phyloP scores from a whole-genome alignment of 176 grass and related monocot species.

The Oryza meridionalis region DNA sequence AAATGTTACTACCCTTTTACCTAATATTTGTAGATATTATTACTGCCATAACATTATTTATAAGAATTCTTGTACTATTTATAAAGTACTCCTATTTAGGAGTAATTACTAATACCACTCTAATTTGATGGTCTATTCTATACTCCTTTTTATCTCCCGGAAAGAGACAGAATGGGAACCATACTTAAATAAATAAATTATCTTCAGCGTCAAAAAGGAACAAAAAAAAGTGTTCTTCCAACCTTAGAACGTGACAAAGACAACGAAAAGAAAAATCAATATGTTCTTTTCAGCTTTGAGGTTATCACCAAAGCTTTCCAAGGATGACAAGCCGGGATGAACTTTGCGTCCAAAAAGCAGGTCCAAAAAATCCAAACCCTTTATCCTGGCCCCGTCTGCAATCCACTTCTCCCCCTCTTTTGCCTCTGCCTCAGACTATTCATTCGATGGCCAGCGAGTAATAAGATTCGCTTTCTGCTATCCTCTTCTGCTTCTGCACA shows the following conservation, averaged over 20 bases:
- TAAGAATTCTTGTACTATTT: no score
- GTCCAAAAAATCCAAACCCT: slow-evolving; percentile 4
- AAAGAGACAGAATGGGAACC: background rate
- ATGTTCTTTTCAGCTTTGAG: slow-evolving; percentile 5
- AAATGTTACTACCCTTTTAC: no score
- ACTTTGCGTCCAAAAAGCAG: slow-evolving; percentile 1
- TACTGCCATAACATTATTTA: no score
- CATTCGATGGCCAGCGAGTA: slow-evolving; percentile 3
- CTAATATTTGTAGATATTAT: no score
- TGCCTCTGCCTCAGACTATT: background rate
- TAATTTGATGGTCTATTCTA: no score
- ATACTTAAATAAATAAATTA: background rate
- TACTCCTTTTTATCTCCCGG: background rate
- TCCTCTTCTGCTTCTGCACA: background rate
- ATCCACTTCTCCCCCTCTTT: background rate
- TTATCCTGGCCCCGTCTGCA: slow-evolving; percentile 16
- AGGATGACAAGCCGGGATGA: background rate
- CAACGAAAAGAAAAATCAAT: background rate
- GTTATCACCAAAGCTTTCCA: background rate
- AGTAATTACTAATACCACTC: no score
- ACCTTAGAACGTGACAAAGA: background rate
- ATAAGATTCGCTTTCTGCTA: background rate
- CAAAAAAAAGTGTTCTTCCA: background rate
- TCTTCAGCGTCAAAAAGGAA: background rate
- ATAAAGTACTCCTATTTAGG: no score